Evolutionary conservation across 805 yeast species (phyloP), one percentile per base, ranked within the genome.

Genomic region (Schwanniomyces pseudopolymorphus): DNA sequence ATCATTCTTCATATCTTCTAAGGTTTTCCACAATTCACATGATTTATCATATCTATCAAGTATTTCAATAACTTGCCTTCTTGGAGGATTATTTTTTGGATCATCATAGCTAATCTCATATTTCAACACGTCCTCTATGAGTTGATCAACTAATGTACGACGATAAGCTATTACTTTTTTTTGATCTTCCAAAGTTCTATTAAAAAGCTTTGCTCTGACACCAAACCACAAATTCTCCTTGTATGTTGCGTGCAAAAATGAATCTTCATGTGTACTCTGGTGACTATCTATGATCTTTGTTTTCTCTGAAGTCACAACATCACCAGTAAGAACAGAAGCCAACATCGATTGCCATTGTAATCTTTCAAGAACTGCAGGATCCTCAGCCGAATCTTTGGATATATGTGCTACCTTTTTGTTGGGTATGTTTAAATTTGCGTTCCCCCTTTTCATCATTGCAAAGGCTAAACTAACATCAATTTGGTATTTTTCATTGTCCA

Each of bases 271-370:
- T 35, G 63, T 67, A 35, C 65, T 67, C 0, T 64, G 56, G 50
- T 59, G 66, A 21, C 65, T 61, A 31, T 78, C 83, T 13, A 80
- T 82, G 45, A 87, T 75, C 64, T 84, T 84, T 3, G 88, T 84
- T 66, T 92, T 94, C 59, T 94, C 99, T 10, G 92, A 85, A 28
- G 85, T 80, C 17, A 94, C 90, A 44, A 94, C 96, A 64, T 94
- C 98, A 55, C 99, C 98, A 2, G 95, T 92, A 28, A 94, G 77
- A 3, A 94, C 98, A 2, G 90, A 79, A 9, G 87, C 79, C 41
- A 94, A 74, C 96, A 94, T 89, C 0, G 92, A 80, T 66, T 94
- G 98, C 99, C 99, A 94, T 66, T 90, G 96, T 10, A 91, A 71
- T 41, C 98, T 76, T 60, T 90, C 97, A 9, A 83, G 57, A 6